phyloP scores from a whole-genome alignment of 345 rosid species.

The Kandelia obovata region DNA sequence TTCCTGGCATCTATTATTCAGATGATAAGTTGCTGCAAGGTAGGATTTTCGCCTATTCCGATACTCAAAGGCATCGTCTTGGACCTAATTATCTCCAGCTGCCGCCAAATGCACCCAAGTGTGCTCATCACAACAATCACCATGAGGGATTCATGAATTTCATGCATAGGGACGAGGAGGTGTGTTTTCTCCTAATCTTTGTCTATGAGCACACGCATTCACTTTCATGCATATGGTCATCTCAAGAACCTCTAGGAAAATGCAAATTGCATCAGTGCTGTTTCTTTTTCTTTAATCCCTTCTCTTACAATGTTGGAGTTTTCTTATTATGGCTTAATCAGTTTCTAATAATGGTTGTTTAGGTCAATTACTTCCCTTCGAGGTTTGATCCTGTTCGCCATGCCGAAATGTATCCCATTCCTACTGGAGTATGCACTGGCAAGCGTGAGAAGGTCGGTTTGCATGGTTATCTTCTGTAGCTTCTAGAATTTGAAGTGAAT shows the following conservation, averaged over 20 bases:
- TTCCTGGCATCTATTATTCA: conserved; percentile 27
- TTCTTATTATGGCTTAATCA: background rate
- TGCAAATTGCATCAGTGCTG: background rate
- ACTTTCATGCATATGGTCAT: background rate
- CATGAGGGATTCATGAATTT: conserved; percentile 32
- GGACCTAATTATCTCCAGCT: conserved; percentile 35
- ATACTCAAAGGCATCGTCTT: conserved; percentile 33
- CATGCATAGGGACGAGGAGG: conserved; percentile 36
- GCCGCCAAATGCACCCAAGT: conserved; percentile 30
- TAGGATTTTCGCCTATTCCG: conserved; percentile 28
- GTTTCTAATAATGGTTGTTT: background rate
- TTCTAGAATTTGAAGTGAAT: background rate
- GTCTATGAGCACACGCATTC: background rate
- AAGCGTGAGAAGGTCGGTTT: conserved; percentile 27
- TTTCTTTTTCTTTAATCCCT: background rate
- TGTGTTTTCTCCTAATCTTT: background rate
- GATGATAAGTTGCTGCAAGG: conserved; percentile 29
- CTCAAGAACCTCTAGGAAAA: background rate
- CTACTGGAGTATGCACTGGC: conserved; percentile 18
- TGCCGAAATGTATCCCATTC: conserved; percentile 27
- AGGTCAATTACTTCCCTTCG: conserved; percentile 34
- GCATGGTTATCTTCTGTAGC: background rate
- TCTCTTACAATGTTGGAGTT: background rate
- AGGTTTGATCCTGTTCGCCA: conserved; percentile 26
- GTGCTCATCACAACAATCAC: conserved; percentile 31